Base-by-base conservation (phyloP, 2,329 filamentous ascomycete genomes). In the Claviceps fusiformis region DNA sequence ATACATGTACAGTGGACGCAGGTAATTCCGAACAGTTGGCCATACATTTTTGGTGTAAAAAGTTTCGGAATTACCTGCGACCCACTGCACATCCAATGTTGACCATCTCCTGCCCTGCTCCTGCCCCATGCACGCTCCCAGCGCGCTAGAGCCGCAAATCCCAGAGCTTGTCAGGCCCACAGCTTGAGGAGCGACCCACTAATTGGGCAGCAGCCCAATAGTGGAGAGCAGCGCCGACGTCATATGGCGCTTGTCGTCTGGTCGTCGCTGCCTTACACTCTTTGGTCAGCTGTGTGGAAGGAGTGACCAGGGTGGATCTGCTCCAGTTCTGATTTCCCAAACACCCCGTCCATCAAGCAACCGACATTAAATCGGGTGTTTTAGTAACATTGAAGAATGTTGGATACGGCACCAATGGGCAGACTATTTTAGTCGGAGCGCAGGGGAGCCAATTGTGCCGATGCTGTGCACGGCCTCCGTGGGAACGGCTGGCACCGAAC, bases 111-210 rank as follows among this genome's bases (percentile, higher is more conserved):
- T 37, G 35, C 35, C 35, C 35, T 10, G 8, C 9, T 37, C 10
- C 35, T 11, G 7, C 8, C 35, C 35, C 35, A 9, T 47, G 45
- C 27, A 19, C 13, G 45, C 45, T 15, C 9, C 10, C 19, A 37
- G 15, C 43, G 52, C 56, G 51, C 57, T 58, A 59, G 52, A 49
- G 29, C 45, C 54, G 31, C 44, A 49, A 37, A 53, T 47, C 43
- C 41, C 24, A 53, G 43, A 11, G 44, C 24, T 29, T 29, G 46
- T 5, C 49, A 50, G 33, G 35, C n/a, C 49, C 5, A 15, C 45
- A 47, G 2, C 24, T 47, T 15, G 45, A 17, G 27, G 7, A 13
- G 3, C 24, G 24, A 31, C 45, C 45, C 29, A 17, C 27, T 47
- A 6, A 41, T 41, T 41, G 45, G 45, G 24, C 24, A 29, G 45